These are phyloP conservation scores for Penicillium paxilli DNA, from an alignment of 495 filamentous ascomycete genomes.

Conservation along the genomic window DNA sequence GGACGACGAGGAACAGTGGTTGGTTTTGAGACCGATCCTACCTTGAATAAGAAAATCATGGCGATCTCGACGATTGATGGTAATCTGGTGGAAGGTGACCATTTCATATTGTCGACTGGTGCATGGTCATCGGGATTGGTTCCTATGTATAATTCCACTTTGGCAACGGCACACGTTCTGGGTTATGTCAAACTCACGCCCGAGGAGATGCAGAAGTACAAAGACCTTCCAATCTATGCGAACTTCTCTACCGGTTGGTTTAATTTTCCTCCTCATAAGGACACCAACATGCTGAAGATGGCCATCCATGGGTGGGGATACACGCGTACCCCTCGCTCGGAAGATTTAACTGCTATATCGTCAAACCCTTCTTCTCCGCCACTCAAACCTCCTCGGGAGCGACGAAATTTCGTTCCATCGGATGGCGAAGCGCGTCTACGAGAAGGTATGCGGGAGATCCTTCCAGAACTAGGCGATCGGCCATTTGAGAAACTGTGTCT, in stretches of 20 bases:
- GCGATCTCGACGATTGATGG: constrained; percentile 12
- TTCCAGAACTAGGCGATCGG: constrained; percentile 56
- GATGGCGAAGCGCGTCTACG: constrained; percentile 29
- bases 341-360: neutral
- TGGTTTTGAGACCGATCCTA: constrained; percentile 3
- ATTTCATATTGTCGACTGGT: constrained; percentile 58
- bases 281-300: constrained; percentile 64
- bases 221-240: constrained; percentile 40
- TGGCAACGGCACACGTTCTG: constrained; percentile 50
- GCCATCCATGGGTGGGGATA: constrained; percentile 77
- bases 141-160: constrained; percentile 63
- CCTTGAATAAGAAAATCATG: neutral
- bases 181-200: constrained; percentile 21
- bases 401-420: constrained; percentile 10
- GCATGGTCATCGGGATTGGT: constrained; percentile 73
- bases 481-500: constrained; percentile 57
- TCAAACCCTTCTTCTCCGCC: constrained; percentile 7
- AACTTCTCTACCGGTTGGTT: constrained; percentile 74
- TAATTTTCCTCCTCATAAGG: constrained; percentile 62
- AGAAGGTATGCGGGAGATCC: constrained; percentile 52
- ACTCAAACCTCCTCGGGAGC: constrained; percentile 10
- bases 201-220: constrained; percentile 15
- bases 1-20: constrained; percentile 18
- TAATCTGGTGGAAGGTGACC: constrained; percentile 35
- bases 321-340: constrained; percentile 10